A percentile compares a stretch with the other conserved stretches of the same genome.
Evolutionary conservation across 768 basidiomycete species (phyloP).

Genomic region (Asterophora lycoperdoides): DNA sequence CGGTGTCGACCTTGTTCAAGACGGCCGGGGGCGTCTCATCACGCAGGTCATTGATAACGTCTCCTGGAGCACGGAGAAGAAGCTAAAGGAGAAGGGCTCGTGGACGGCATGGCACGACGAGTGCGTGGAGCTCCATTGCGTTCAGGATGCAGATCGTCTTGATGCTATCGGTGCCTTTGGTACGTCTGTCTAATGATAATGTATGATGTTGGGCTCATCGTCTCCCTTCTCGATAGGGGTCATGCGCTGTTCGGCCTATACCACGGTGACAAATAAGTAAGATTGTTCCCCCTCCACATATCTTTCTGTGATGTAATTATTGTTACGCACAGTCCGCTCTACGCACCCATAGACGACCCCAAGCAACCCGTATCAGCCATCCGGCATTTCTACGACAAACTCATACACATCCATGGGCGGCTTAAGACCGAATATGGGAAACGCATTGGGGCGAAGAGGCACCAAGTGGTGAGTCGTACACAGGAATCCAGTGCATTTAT

Average conservation of each 20-base stretch:
- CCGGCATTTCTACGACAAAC: constrained; percentile 83
- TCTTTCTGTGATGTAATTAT: not conserved
- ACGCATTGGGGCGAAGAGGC: constrained; percentile 63
- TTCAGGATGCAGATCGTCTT: constrained; percentile 75
- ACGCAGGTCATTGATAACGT: constrained; percentile 70
- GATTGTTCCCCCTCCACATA: constrained; percentile 1
- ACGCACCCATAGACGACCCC: constrained; percentile 46
- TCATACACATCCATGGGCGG: constrained; percentile 65
- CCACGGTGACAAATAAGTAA: constrained; percentile 48
- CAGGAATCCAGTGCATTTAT: not conserved
- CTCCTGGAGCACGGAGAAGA: constrained; percentile 83
- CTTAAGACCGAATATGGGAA: constrained; percentile 78
- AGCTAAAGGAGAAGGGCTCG: constrained; percentile 46
- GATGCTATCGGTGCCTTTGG: constrained; percentile 84
- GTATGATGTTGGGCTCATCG: not conserved
- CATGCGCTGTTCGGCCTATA: constrained; percentile 68
- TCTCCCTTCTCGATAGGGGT: constrained; percentile 35
- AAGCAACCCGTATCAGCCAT: constrained; percentile 51
- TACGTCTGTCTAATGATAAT: constrained; percentile 21
- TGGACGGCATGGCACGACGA: constrained; percentile 66
- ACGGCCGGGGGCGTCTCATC: constrained; percentile 55
- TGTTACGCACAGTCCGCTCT: constrained; percentile 32
- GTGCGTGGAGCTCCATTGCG: constrained; percentile 75
- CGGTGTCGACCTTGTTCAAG: constrained; percentile 52
- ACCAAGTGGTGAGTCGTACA: constrained; percentile 53